A percentile compares a stretch with the other conserved stretches of the same genome.
These are phyloP conservation scores for Globisporangium rhizosaccharum DNA, from an alignment of 352 stramenopile genomes.

Conservation along the genomic window DNA sequence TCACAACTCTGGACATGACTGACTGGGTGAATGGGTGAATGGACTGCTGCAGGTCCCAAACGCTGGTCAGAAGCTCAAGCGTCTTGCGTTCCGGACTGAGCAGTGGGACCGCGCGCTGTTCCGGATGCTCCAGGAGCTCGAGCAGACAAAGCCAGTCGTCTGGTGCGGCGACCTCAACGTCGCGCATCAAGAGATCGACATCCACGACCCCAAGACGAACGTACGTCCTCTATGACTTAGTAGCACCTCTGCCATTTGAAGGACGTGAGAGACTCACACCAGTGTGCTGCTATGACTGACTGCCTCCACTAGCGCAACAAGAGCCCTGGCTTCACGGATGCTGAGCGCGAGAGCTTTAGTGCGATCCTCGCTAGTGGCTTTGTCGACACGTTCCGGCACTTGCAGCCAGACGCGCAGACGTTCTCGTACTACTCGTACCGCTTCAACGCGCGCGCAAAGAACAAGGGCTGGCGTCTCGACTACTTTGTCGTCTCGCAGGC, in stretches of 20 bases:
- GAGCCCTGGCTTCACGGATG: constrained; percentile 73
- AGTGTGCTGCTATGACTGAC: too few relatives aligned
- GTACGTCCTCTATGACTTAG: constrained; percentile 14
- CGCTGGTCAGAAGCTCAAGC: constrained; percentile 63
- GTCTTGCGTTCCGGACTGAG: constrained; percentile 62
- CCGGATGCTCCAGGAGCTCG: constrained; percentile 59
- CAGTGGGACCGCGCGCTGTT: constrained; percentile 78
- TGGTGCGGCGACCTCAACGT: constrained; percentile 86
- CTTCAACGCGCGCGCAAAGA: constrained; percentile 68
- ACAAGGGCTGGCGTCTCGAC: constrained; percentile 85
- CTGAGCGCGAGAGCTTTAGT: constrained; percentile 72
- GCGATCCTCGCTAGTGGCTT: constrained; percentile 54
- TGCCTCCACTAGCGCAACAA: constrained; percentile 41
- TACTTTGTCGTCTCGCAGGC: constrained; percentile 75
- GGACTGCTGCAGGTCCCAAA: constrained; percentile 45
- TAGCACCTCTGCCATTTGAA: neutral
- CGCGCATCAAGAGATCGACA: constrained; percentile 85
- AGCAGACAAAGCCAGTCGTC: constrained; percentile 72
- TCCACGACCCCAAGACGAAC: constrained; percentile 83
- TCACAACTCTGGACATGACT: too few relatives aligned
- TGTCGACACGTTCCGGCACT: constrained; percentile 67
- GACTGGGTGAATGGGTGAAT: neutral
- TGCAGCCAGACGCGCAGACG: constrained; percentile 55
- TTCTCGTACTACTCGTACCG: constrained; percentile 85
- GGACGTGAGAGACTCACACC: too few relatives aligned